Conservation (phyloP, 306 rosid species). For the Alnus rubra region DNA sequence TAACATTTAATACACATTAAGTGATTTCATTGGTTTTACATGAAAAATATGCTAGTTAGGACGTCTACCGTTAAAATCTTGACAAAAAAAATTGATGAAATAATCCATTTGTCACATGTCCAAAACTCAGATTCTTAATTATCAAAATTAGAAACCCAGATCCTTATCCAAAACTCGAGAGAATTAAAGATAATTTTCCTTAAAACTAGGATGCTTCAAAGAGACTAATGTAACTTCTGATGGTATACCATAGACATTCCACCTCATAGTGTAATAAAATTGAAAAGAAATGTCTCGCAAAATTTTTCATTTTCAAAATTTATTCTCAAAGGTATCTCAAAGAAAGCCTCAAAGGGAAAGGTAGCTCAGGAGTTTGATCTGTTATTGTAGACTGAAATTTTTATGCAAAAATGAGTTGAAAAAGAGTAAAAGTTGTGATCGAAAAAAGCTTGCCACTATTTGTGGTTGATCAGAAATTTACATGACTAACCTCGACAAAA, state of each 20-base stretch:
- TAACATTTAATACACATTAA: too few relatives aligned
- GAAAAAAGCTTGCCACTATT: not conserved
- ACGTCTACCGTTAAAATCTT: too few relatives aligned
- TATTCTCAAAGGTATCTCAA: not conserved
- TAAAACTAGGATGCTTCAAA: too few relatives aligned
- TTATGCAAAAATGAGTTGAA: not conserved
- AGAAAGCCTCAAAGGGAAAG: not conserved
- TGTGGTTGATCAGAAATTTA: not conserved
- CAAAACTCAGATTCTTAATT: too few relatives aligned
- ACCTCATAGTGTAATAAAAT: not conserved
- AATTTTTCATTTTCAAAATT: not conserved
- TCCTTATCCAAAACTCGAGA: too few relatives aligned
- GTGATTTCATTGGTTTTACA: too few relatives aligned
- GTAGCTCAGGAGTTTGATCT: not conserved
- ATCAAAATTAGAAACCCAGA: too few relatives aligned
- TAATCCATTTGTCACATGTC: too few relatives aligned
- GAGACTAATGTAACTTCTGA: not conserved
- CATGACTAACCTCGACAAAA: conserved; percentile 81
- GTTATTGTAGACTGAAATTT: not conserved
- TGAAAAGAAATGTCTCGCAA: not conserved
- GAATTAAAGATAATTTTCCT: too few relatives aligned
- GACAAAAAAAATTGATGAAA: too few relatives aligned
- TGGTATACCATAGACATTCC: not conserved
- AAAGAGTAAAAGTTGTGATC: not conserved
- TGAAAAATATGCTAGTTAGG: too few relatives aligned